Evolutionary conservation across 139 green algal genomes (phyloP).

Genomic region (Tetradesmus obliquus): DNA sequence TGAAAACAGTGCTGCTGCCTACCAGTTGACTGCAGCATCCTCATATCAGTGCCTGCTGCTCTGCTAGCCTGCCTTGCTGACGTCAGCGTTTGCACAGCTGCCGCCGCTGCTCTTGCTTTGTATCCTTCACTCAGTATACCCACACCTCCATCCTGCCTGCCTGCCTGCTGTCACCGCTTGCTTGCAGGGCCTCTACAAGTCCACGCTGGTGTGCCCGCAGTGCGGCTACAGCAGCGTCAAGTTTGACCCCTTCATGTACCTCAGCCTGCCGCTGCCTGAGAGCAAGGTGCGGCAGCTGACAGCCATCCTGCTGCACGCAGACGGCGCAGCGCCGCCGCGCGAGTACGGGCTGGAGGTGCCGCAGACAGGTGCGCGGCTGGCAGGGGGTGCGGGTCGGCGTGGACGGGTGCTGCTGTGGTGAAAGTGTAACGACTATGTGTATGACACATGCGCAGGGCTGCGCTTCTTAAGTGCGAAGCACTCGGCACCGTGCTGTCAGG

Average conservation of each 20-base stretch:
- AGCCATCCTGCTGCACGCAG: conserved; percentile 71
- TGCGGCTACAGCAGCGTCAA: conserved; percentile 85
- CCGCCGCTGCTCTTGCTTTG: background rate
- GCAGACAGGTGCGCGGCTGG: conserved; percentile 47
- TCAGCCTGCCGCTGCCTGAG: conserved; percentile 93
- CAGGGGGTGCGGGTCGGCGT: background rate
- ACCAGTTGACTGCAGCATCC: background rate
- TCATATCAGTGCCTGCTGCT: background rate
- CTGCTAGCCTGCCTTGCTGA: background rate
- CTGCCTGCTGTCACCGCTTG: background rate
- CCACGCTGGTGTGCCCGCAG: conserved; percentile 86
- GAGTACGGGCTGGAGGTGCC: conserved; percentile 57
- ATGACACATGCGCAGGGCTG: too few species aligned
- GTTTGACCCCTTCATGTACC: conserved; percentile 98
- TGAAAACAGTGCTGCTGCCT: background rate
- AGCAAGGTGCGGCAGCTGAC: conserved; percentile 53
- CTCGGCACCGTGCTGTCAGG: background rate
- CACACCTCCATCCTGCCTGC: too few species aligned
- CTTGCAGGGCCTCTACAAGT: conserved; percentile 89
- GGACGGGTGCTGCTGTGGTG: background rate
- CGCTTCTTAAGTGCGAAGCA: too few species aligned
- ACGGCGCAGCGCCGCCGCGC: conserved; percentile 54
- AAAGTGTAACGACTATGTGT: background rate
- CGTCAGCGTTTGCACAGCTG: background rate
- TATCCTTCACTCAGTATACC: too few species aligned